Evolutionary conservation across 176 grass and related monocot genomes (phyloP), one percentile per base, ranked within the genome.

Genomic region (Carex scoparia): DNA sequence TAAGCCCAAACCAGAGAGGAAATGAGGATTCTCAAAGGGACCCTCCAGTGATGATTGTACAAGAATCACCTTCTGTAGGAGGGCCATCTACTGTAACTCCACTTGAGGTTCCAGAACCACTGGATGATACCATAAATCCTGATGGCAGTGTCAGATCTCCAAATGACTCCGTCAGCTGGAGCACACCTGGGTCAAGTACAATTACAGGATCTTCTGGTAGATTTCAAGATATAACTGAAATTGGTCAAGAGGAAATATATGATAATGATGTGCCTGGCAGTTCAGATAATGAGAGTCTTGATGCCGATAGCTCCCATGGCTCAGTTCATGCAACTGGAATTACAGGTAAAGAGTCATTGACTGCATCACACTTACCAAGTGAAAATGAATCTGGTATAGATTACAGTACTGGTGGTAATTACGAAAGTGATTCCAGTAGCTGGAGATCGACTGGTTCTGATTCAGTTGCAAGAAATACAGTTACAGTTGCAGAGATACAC

Each of bases 351-450:
- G 61, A 65, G n/a, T 81, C 79, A 38, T 81, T 81, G 79, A 81
- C 32, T 7, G 7, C 8, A 30, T 19, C 79, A 63, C 46, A 75
- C 18, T 53, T 75, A 75, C 19, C 10, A 54, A 81, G 59, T 30
- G 79, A 81, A 81, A 81, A 19, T n/a, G 79, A 37, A 61, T 61
- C 79, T 61, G 79, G n/a, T 61, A 61, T 31, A 61, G 57, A 81
- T 44, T 57, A 42, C 19, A 13, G 37, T 62, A 23, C 9, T 44
- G 59, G 57, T 38, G 59, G 79, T 27, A 48, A 81, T 49, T 81
- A 23, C 2, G 79, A 81, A 63, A 65, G 59, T 30, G 79, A 81
- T 23, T 81, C 59, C 65, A 81, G 65, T 13, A 49, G 57, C 48
- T 65, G 58, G 79, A 63, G 79, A 60, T 65, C 59, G 0, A 3